Evolutionary conservation across 108 stramenopile species (phyloP), one percentile per base, ranked within the genome.

Genomic region (Cyclostephanos invisitatus): DNA sequence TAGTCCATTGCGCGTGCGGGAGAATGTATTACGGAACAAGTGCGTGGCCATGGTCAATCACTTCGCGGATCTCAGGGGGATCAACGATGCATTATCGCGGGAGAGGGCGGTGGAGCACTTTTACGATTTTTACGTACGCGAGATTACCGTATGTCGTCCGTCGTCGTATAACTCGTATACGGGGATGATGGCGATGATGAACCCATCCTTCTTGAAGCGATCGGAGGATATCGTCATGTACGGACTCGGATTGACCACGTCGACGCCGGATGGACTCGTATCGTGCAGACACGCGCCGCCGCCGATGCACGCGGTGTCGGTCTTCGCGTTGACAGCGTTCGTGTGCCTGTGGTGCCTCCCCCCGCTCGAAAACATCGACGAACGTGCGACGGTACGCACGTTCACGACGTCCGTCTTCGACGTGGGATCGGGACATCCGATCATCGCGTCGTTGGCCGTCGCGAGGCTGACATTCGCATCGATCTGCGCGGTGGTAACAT

Each of bases 331-430:
- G 2, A 36, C 77, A 24, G 53, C 66, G 54, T n/a, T 59, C 7
- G 17, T 71, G 5, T 83, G 72, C 54, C 27, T 89, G 18, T 29
- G 37, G 38, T 40, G 20, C 8, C 65, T 94, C 12, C 92, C 92
- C 10, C 69, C 85, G 2, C 20, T 78, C 15, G 50, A 87, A 25
- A 64, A 72, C 7, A 44, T 94, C n/a, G 90, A 91, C 79, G 67
- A 75, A 18, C 40, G 51, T 40, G 89, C 92, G 12, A 84, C 81
- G 12, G 56, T 84, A 42, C 80, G 84, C 28, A 80, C 80, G 9
- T 86, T 89, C 61, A 87, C 90, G 1, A 42, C 67, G 1, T 63
- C 75, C 0, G 42, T 88, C 1, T 89, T 91, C 68, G 80, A 86
- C 21, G n/a, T n/a, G n/a, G n/a, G n/a, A n/a, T n/a, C n/a, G n/a